Evolutionary conservation across 1,284 basidiomycete species (phyloP).

Genomic region (Mrakiaceae sp.): DNA sequence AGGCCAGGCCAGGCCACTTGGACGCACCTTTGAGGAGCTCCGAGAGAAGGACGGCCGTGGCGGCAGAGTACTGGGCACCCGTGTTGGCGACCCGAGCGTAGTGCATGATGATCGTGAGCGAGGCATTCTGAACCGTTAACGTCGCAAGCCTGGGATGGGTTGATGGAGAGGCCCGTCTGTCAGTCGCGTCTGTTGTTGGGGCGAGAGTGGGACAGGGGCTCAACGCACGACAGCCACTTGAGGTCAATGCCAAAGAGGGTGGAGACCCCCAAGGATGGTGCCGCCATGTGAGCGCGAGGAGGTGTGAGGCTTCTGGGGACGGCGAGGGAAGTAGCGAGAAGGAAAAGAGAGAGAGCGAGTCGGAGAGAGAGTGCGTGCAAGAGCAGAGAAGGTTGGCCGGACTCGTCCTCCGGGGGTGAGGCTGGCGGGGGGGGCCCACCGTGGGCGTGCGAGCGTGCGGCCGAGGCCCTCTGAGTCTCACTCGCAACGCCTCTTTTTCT

Average conservation of each 20-base stretch:
- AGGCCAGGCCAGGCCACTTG: too few species aligned
- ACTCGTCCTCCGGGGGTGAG: too few species aligned
- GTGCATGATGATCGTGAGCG: constrained; percentile 72
- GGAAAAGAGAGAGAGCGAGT: not conserved
- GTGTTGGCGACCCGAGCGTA: constrained; percentile 69
- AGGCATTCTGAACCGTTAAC: constrained; percentile 73
- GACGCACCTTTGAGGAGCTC: constrained; percentile 59
- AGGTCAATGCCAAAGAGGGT: constrained; percentile 56
- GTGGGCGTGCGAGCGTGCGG: too few species aligned
- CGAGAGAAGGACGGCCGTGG: constrained; percentile 71
- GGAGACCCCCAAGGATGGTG: constrained; percentile 32
- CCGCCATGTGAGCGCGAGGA: constrained; percentile 10
- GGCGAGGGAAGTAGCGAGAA: not conserved
- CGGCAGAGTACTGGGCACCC: constrained; percentile 64
- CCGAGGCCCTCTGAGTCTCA: too few species aligned
- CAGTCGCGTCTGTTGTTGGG: not conserved
- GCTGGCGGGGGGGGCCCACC: too few species aligned
- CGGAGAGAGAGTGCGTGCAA: too few species aligned
- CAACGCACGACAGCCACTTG: constrained; percentile 66
- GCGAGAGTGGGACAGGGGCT: constrained; percentile 2
- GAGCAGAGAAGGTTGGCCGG: too few species aligned
- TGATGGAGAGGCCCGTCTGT: not conserved
- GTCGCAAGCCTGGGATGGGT: constrained; percentile 52
- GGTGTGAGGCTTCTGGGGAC: constrained; percentile 1
- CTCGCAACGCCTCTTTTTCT: too few species aligned